phyloP scores from a whole-genome alignment of 257 asterid genomes.

The Leptodermis oblonga region DNA sequence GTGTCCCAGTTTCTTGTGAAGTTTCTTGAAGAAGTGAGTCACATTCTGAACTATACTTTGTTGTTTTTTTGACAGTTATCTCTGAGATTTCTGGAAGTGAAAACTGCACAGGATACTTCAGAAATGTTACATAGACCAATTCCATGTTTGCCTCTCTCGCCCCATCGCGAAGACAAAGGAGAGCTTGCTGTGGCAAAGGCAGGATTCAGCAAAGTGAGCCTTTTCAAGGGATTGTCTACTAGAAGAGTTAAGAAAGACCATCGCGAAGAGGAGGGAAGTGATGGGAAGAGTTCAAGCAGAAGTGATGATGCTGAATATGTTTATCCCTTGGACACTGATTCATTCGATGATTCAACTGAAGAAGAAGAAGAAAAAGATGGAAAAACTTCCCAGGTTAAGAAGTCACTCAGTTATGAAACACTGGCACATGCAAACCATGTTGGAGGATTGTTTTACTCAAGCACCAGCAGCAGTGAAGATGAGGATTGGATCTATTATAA shows the following conservation, averaged over 20 bases:
- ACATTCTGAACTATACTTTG: neutral
- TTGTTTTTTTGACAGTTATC: conserved; percentile 44
- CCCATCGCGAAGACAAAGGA: conserved; percentile 44
- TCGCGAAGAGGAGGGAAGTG: conserved; percentile 57
- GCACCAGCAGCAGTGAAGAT: conserved; percentile 48
- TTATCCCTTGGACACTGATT: conserved; percentile 45
- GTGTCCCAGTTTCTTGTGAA: neutral
- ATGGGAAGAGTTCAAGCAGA: conserved; percentile 52
- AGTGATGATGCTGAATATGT: conserved; percentile 44
- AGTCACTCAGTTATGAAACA: conserved; percentile 59
- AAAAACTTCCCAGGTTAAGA: conserved; percentile 23
- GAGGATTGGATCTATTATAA: conserved; percentile 60
- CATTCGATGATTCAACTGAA: conserved; percentile 39
- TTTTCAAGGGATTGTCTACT: conserved; percentile 39
- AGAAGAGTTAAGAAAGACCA: conserved; percentile 35
- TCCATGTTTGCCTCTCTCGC: conserved; percentile 43
- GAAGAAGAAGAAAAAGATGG: conserved; percentile 37
- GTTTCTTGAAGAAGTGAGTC: neutral
- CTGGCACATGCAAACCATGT: conserved; percentile 61
- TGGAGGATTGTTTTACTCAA: conserved; percentile 36
- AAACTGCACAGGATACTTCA: conserved; percentile 34
- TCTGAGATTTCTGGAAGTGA: conserved; percentile 39
- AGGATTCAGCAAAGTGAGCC: conserved; percentile 39
- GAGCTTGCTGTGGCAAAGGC: conserved; percentile 31
- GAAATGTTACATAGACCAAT: conserved; percentile 31